Percentiles rank a stretch among this genome's conserved stretches.
These are phyloP conservation scores for Rhinocladiella similis DNA, from an alignment of 2,329 filamentous ascomycete genomes.

Conservation along the genomic window DNA sequence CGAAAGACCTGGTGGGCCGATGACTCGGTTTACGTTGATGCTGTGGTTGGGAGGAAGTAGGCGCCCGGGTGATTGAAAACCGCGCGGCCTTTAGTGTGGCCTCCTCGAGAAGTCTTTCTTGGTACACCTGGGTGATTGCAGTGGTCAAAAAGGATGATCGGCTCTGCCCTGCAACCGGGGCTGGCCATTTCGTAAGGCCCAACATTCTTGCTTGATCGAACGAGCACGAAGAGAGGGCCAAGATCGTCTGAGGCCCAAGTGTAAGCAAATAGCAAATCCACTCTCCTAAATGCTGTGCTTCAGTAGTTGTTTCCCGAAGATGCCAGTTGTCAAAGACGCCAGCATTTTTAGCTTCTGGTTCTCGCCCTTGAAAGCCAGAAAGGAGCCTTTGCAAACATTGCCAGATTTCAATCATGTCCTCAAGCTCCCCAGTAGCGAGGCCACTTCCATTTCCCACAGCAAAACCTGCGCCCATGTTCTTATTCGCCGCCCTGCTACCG, in stretches of 20 bases:
- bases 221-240: conserved; percentile 50
- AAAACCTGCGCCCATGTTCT: conserved; percentile 55
- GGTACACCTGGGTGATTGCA: conserved; percentile 60
- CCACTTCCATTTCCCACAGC: conserved; percentile 57
- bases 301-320: conserved; percentile 34
- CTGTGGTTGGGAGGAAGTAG: not conserved
- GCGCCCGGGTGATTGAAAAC: conserved; percentile 19
- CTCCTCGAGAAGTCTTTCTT: conserved; percentile 39
- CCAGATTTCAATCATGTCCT: conserved; percentile 67
- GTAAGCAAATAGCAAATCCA: conserved; percentile 63
- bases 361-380: conserved; percentile 56
- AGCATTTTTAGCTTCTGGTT: conserved; percentile 53
- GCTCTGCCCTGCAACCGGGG: conserved; percentile 46
- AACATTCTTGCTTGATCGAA: conserved; percentile 55
- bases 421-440: conserved; percentile 57
- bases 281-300: conserved; percentile 59
- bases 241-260: conserved; percentile 57
- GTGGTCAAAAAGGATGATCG: conserved; percentile 61
- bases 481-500: conserved; percentile 53
- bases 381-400: conserved; percentile 59
- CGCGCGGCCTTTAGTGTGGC: conserved; percentile 22
- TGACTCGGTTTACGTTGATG: conserved; percentile 3
- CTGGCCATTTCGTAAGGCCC: conserved; percentile 58
- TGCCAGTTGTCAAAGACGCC: conserved; percentile 54
- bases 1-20: conserved; percentile 14